These are phyloP conservation scores for Exophiala lecanii-corni DNA, from an alignment of 2,329 filamentous ascomycete species.

Conservation along the genomic window DNA sequence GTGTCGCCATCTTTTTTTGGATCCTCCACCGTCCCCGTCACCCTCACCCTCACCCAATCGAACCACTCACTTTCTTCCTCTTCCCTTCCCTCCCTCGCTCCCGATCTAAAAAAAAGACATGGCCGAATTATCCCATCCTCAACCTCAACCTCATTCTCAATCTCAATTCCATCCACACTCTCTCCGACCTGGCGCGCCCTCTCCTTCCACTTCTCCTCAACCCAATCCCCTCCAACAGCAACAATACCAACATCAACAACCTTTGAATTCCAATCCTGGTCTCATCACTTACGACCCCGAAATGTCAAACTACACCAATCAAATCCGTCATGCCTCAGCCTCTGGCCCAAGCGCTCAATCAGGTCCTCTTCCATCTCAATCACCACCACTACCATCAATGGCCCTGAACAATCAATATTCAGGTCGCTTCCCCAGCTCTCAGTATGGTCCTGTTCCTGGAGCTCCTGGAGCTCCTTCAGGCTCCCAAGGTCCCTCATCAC, in stretches of 20 bases:
- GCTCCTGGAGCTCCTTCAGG: background rate
- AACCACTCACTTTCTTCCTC: constrained; percentile 2
- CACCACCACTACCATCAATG: constrained; percentile 13
- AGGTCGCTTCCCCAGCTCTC: constrained; percentile 21
- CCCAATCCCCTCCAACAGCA: constrained; percentile 8
- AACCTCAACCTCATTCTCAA: too few species aligned
- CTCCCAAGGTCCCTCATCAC: constrained; percentile 8
- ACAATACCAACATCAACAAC: constrained; percentile 6
- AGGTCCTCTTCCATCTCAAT: constrained; percentile 11
- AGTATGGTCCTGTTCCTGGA: constrained; percentile 13
- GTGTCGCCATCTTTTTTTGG: too few species aligned
- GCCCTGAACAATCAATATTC: constrained; percentile 6
- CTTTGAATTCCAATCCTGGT: background rate
- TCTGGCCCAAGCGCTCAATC: constrained; percentile 1
- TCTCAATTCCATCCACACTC: constrained; percentile 13
- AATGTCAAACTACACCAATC: constrained; percentile 11
- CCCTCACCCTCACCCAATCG: too few species aligned
- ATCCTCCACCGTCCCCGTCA: too few species aligned
- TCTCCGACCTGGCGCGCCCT: constrained; percentile 21
- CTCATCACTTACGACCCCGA: constrained; percentile 6
- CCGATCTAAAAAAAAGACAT: background rate
- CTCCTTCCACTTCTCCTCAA: constrained; percentile 18
- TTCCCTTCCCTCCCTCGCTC: background rate
- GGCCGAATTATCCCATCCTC: constrained; percentile 5
- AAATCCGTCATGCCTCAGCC: constrained; percentile 11